Percentiles rank a stretch among this genome's conserved stretches.
These are phyloP conservation scores for Priceomyces castillae DNA, from an alignment of 805 yeast species.

Conservation along the genomic window DNA sequence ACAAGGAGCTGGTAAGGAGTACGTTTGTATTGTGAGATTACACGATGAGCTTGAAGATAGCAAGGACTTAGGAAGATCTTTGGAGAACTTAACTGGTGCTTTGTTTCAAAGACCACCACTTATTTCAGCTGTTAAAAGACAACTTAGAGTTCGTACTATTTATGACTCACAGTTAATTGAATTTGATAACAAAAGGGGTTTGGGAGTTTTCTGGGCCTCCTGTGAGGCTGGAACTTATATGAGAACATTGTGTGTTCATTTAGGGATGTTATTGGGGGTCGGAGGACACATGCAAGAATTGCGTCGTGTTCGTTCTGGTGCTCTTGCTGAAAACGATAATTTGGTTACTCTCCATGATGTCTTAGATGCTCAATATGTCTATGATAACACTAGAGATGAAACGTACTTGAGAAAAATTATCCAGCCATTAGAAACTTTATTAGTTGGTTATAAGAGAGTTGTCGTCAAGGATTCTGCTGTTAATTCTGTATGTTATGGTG, in stretches of 20 bases:
- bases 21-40: conserved; percentile 93
- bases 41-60: conserved; percentile 92
- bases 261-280: conserved; percentile 96
- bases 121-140: conserved; percentile 98
- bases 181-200: conserved; percentile 93
- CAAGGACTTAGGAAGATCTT: conserved; percentile 79
- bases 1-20: conserved; percentile 99
- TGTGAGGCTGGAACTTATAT: conserved; percentile 99
- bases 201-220: conserved; percentile 99
- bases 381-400: conserved; percentile 97
- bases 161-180: conserved; percentile 94
- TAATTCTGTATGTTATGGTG: conserved; percentile 98
- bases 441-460: conserved; percentile 93
- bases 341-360: conserved; percentile 96
- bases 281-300: conserved; percentile 99
- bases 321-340: conserved; percentile 83
- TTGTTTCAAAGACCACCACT: conserved; percentile 98
- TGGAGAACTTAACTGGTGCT: conserved; percentile 97
- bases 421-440: conserved; percentile 90
- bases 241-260: conserved; percentile 98
- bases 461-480: conserved; percentile 94
- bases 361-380: conserved; percentile 96
- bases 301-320: conserved; percentile 98
- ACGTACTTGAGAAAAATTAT: conserved; percentile 89
- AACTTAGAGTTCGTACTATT: conserved; percentile 95